Conservation (phyloP, 345 rosid genomes). For the Bruguiera gymnorhiza region DNA sequence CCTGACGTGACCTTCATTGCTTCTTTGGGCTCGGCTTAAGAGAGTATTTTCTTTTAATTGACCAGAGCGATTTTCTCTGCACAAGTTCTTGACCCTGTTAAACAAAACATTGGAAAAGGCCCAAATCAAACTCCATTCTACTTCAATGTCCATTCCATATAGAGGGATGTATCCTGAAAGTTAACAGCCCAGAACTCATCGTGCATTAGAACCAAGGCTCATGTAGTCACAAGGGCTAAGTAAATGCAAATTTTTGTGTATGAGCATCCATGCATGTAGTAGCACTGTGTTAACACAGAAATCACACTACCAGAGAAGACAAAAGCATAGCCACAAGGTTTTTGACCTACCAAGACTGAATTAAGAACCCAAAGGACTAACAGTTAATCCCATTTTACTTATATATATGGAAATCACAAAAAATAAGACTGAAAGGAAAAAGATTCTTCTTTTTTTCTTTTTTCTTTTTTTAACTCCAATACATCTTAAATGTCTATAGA, state of each 20-base stretch:
- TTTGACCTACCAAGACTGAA: too few relatives aligned
- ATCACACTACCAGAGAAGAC: too few relatives aligned
- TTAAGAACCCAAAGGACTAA: too few relatives aligned
- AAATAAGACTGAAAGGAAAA: too few relatives aligned
- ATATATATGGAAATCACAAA: too few relatives aligned
- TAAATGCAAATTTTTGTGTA: background rate
- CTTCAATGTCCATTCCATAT: background rate
- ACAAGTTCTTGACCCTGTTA: conserved; percentile 38
- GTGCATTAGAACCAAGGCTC: background rate
- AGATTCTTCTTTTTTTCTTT: too few relatives aligned
- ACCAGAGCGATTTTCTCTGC: conserved; percentile 38
- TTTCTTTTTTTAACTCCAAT: too few relatives aligned
- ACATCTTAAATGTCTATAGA: too few relatives aligned
- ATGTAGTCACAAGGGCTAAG: background rate
- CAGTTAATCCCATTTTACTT: too few relatives aligned
- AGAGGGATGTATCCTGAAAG: background rate
- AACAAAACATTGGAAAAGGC: conserved; percentile 21
- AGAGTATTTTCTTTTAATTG: conserved; percentile 43
- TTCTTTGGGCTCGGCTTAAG: conserved; percentile 41
- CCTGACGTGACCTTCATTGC: conserved; percentile 40
- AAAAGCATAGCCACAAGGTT: too few relatives aligned
- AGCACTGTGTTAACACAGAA: too few relatives aligned
- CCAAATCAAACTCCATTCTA: conserved; percentile 19
- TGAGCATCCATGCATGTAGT: background rate
- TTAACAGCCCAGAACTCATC: background rate